A percentile compares a stretch with the other conserved stretches of the same genome.
Conservation (phyloP, 768 basidiomycete species). For the Lyophyllum decastes region DNA sequence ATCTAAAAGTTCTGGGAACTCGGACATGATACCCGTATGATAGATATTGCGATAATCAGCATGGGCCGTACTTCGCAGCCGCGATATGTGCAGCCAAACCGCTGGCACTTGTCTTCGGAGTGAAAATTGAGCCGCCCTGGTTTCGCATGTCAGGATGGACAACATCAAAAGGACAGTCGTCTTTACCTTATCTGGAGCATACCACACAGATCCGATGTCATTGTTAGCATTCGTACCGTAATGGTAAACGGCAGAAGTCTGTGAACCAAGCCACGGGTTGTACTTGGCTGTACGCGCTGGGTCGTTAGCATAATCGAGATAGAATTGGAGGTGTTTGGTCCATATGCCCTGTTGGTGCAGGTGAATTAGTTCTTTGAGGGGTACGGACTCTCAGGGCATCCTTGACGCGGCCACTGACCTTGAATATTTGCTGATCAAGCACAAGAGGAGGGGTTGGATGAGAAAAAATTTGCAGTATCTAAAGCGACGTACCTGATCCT, state of each 20-base stretch:
- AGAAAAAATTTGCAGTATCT: background rate
- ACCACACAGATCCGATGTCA: conserved; percentile 51
- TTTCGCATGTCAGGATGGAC: background rate
- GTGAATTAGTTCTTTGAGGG: background rate
- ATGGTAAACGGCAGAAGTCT: conserved; percentile 43
- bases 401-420: conserved; percentile 25
- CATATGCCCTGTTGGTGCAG: conserved; percentile 40
- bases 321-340: conserved; percentile 53
- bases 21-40: conserved; percentile 14
- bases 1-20: conserved; percentile 10
- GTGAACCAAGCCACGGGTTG: conserved; percentile 37
- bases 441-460: background rate
- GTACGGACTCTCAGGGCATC: background rate
- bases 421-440: conserved; percentile 42
- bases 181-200: conserved; percentile 38
- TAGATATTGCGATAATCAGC: conserved; percentile 21
- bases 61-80: conserved; percentile 45
- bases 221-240: conserved; percentile 38
- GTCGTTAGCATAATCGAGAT: conserved; percentile 47
- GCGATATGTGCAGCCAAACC: conserved; percentile 44
- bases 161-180: background rate
- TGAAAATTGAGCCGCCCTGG: conserved; percentile 44
- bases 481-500: conserved; percentile 38
- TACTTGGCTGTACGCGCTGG: conserved; percentile 45
- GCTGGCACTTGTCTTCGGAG: conserved; percentile 44